Conservation (phyloP, 768 basidiomycete species). For the Leccinum pellstonianum region DNA sequence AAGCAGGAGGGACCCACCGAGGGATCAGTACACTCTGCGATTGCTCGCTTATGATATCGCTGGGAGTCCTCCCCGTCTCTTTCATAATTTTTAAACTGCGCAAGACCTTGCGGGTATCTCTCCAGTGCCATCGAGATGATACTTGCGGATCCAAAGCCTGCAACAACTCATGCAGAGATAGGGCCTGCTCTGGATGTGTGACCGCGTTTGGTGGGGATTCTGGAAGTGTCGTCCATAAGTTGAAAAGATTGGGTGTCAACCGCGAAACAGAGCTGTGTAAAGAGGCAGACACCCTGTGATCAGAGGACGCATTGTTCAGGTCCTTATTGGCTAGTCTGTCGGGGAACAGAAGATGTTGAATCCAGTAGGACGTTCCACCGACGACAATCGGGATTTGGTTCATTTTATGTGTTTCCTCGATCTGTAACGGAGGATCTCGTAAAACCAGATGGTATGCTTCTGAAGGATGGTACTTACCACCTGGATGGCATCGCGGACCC, state of each 20-base stretch:
- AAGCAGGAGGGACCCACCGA: constrained; percentile 41
- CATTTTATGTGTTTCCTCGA: constrained; percentile 65
- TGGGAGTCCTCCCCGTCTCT: constrained; percentile 61
- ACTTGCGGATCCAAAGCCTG: constrained; percentile 66
- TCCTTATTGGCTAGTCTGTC: constrained; percentile 52
- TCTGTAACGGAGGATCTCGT: constrained; percentile 42
- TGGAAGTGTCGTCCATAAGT: constrained; percentile 59
- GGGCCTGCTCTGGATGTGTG: constrained; percentile 52
- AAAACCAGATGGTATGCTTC: not conserved
- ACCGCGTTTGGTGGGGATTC: constrained; percentile 56
- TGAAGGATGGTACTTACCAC: constrained; percentile 51
- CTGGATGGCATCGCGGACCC: constrained; percentile 78
- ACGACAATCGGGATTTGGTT: constrained; percentile 82
- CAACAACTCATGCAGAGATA: constrained; percentile 67
- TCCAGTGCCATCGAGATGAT: constrained; percentile 93
- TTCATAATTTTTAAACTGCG: constrained; percentile 76
- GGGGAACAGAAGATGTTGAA: constrained; percentile 93
- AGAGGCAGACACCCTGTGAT: constrained; percentile 32
- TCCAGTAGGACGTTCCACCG: constrained; percentile 97
- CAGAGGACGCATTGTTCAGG: constrained; percentile 4
- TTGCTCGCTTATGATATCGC: constrained; percentile 68
- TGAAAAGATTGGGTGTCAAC: constrained; percentile 46
- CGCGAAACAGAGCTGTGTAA: constrained; percentile 42
- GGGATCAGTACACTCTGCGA: constrained; percentile 43
- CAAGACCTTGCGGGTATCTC: constrained; percentile 86